Conservation (phyloP, 805 yeast genomes). For the Spathaspora arborariae region DNA sequence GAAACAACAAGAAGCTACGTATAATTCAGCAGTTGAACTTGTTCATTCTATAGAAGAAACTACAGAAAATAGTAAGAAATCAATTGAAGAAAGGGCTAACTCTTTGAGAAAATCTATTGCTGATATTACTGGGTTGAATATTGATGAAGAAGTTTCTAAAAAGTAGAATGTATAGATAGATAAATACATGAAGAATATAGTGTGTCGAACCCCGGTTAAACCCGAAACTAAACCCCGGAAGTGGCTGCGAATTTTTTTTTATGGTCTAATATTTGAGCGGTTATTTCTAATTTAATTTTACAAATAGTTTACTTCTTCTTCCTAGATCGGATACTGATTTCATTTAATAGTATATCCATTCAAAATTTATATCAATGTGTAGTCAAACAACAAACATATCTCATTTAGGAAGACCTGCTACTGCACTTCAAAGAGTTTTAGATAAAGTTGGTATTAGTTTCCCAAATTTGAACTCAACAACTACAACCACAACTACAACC, state of each 20-base stretch:
- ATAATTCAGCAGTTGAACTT: slow-evolving; percentile 42
- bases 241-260: slow-evolving; percentile 16
- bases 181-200: not conserved
- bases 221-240: not conserved
- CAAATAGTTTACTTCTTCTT: not conserved
- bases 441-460: slow-evolving; percentile 16
- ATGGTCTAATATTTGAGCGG: not conserved
- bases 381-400: not conserved
- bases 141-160: slow-evolving; percentile 57
- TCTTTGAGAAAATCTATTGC: slow-evolving; percentile 44
- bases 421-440: slow-evolving; percentile 18
- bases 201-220: too few species aligned
- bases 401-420: slow-evolving; percentile 15
- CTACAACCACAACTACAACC: not conserved
- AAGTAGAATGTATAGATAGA: not conserved
- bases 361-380: not conserved
- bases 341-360: not conserved
- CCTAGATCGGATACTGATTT: not conserved
- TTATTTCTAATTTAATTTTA: not conserved
- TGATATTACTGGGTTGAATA: slow-evolving; percentile 62
- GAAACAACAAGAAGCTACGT: slow-evolving; percentile 51
- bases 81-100: slow-evolving; percentile 33
- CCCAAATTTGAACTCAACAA: not conserved
- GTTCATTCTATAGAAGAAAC: slow-evolving; percentile 42
- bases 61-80: slow-evolving; percentile 33